These are phyloP conservation scores for Cymbopogon citratus DNA, from an alignment of 176 grass and related monocot species.

Conservation along the genomic window DNA sequence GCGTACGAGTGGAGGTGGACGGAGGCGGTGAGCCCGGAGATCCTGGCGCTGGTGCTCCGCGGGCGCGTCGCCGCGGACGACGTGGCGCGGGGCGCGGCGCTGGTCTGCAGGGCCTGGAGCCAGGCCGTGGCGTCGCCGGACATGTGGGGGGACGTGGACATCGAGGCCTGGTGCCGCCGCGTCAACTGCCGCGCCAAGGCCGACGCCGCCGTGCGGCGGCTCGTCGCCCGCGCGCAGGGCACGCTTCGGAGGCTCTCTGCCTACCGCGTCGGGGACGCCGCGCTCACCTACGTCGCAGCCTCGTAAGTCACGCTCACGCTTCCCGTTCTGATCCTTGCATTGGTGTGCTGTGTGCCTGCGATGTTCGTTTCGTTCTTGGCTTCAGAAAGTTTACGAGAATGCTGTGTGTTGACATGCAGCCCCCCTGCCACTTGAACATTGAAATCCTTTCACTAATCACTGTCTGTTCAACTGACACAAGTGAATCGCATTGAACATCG, in stretches of 20 bases:
- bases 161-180: slow-evolving; percentile 65
- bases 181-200: slow-evolving; percentile 37
- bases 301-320: slow-evolving; percentile 19
- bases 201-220: slow-evolving; percentile 39
- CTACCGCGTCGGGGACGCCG: slow-evolving; percentile 42
- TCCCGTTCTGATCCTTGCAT: background rate
- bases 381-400: slow-evolving; percentile 11
- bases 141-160: slow-evolving; percentile 47
- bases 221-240: slow-evolving; percentile 40
- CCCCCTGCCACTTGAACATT: background rate
- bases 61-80: slow-evolving; percentile 39
- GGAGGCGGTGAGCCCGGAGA: slow-evolving; percentile 48
- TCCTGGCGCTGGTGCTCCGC: slow-evolving; percentile 43
- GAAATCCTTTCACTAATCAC: background rate
- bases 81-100: slow-evolving; percentile 36
- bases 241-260: slow-evolving; percentile 45
- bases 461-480: background rate
- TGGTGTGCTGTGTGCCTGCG: background rate
- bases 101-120: slow-evolving; percentile 29
- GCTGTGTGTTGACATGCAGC: background rate
- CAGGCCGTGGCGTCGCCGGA: slow-evolving; percentile 18
- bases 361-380: background rate
- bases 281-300: slow-evolving; percentile 25
- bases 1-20: slow-evolving; percentile 29
- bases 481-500: background rate